phyloP scores from a whole-genome alignment of 164 flowering plant species.

The Nelumbo lutea region DNA sequence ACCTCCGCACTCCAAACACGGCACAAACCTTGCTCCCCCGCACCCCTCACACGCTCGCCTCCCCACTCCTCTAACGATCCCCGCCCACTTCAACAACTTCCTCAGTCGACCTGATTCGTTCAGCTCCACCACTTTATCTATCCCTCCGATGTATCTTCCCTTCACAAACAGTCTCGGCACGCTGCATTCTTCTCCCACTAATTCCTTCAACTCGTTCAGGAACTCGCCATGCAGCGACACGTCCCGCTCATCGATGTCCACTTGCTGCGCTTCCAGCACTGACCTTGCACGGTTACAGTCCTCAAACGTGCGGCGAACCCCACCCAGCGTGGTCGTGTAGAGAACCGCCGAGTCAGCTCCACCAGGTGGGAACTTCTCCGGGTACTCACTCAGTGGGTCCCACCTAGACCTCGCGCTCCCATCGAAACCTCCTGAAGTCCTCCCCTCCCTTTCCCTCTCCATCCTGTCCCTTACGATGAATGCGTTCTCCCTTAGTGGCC shows the following conservation, averaged over 20 bases:
- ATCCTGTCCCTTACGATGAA: constrained; percentile 57
- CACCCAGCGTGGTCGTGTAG: constrained; percentile 86
- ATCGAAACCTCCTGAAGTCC: constrained; percentile 15
- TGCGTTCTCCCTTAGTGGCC: constrained; percentile 53
- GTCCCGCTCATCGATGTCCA: constrained; percentile 79
- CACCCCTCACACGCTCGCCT: constrained; percentile 74
- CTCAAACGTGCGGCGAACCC: constrained; percentile 81
- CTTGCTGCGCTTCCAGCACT: constrained; percentile 52
- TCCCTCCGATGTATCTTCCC: constrained; percentile 89
- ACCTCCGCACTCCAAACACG: constrained; percentile 87
- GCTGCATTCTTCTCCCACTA: constrained; percentile 41
- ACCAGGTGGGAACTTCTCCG: constrained; percentile 76
- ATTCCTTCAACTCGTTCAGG: constrained; percentile 49
- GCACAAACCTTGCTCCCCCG: constrained; percentile 83
- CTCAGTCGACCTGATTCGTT: constrained; percentile 70
- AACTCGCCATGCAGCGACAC: constrained; percentile 72
- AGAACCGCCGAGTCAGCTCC: constrained; percentile 63
- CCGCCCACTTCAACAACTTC: constrained; percentile 42
- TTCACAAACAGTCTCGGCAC: constrained; percentile 87
- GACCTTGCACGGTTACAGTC: constrained; percentile 52
- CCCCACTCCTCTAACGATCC: constrained; percentile 54
- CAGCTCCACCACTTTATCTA: constrained; percentile 60
- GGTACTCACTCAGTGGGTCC: constrained; percentile 66
- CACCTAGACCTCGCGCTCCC: constrained; percentile 19
- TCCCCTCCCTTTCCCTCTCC: constrained; percentile 55